These are phyloP conservation scores for Melastoma malabathricum DNA, from an alignment of 345 rosid genomes.

Conservation along the genomic window DNA sequence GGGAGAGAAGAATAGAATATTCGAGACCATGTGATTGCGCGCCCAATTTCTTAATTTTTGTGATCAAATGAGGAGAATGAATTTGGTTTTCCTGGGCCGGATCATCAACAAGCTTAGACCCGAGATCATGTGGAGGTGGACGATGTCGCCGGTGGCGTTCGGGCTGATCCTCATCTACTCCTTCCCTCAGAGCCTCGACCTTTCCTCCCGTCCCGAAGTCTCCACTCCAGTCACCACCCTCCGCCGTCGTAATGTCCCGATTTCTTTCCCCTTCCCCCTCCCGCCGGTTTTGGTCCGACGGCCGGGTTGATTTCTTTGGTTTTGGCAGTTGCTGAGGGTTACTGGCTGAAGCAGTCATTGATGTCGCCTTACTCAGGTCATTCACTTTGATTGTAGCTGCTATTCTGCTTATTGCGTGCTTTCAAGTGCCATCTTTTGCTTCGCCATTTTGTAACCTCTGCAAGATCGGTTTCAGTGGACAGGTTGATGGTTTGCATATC, in stretches of 20 bases:
- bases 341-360: conserved; percentile 84
- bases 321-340: conserved; percentile 76
- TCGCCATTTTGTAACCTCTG: no score
- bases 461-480: no score
- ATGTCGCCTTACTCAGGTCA: conserved; percentile 90
- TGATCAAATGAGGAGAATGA: no score
- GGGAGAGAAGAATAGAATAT: no score
- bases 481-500: no score
- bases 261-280: conserved; percentile 7
- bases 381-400: neutral
- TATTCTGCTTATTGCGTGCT: no score
- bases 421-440: neutral
- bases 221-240: conserved; percentile 91
- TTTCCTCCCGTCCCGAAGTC: conserved; percentile 86
- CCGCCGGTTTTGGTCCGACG: neutral
- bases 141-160: conserved; percentile 23
- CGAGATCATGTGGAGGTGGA: conserved; percentile 52
- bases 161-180: conserved; percentile 36
- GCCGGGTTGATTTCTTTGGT: neutral
- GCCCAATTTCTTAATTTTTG: no score
- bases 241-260: conserved; percentile 57
- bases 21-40: no score
- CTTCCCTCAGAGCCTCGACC: conserved; percentile 44
- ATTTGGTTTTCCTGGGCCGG: no score
- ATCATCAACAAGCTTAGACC: no score